Evolutionary conservation across 352 stramenopile genomes (phyloP).

Genomic region (Globisporangium solare): DNA sequence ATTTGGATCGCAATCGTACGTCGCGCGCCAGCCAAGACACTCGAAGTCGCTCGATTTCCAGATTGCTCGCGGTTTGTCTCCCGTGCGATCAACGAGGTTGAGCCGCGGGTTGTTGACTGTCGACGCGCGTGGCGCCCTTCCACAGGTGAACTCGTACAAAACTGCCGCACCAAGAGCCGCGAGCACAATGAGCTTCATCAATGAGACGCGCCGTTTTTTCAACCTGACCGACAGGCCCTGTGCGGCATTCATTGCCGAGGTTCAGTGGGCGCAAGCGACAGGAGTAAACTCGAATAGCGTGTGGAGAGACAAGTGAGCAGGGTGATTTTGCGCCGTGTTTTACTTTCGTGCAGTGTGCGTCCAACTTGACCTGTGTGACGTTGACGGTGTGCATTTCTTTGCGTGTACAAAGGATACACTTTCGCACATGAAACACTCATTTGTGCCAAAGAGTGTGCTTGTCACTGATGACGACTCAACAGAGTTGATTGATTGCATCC

Average conservation of each 20-base stretch:
- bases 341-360: no score
- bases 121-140: slow-evolving; percentile 38
- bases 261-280: no score
- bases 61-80: slow-evolving; percentile 25
- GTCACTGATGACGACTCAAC: no score
- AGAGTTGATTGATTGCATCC: no score
- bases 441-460: no score
- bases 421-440: no score
- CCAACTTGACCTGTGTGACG: no score
- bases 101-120: slow-evolving; percentile 36
- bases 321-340: no score
- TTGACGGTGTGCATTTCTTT: no score
- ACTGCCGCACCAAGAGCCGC: slow-evolving; percentile 33
- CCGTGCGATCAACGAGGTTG: slow-evolving; percentile 33
- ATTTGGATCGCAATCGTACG: slow-evolving; percentile 59
- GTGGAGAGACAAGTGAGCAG: no score
- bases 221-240: slow-evolving; percentile 26
- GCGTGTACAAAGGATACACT: no score
- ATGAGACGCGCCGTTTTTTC: slow-evolving; percentile 34
- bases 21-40: slow-evolving; percentile 69
- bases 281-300: no score
- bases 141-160: slow-evolving; percentile 67
- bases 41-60: slow-evolving; percentile 66
- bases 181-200: slow-evolving; percentile 31
- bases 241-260: slow-evolving; percentile 22